A percentile compares a stretch with the other conserved stretches of the same genome.
Evolutionary conservation across 1,284 basidiomycete genomes (phyloP).

Genomic region (Puccinia polysora): DNA sequence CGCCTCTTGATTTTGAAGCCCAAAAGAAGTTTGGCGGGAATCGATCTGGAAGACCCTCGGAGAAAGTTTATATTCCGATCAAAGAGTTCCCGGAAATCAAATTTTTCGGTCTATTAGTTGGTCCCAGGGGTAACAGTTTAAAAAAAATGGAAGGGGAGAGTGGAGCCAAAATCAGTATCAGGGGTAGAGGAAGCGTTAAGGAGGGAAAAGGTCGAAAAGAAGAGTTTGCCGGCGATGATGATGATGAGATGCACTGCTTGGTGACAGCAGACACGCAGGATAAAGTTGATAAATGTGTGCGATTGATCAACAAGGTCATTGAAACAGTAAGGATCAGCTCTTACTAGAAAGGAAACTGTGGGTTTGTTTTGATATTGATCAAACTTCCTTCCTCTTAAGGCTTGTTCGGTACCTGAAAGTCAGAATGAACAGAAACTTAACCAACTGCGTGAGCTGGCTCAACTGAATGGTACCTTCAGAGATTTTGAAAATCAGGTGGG

Average conservation of each 20-base stretch:
- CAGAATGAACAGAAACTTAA: slow-evolving; percentile 99
- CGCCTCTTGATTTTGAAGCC: slow-evolving; percentile 84
- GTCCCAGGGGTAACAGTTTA: slow-evolving; percentile 94
- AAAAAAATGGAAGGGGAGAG: slow-evolving; percentile 99
- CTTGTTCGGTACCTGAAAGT: slow-evolving; percentile 95
- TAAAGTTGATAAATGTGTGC: slow-evolving; percentile 84
- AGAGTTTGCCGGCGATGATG: slow-evolving; percentile 70
- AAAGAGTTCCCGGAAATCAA: slow-evolving; percentile 99
- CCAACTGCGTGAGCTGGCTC: slow-evolving; percentile 94
- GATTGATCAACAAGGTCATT: slow-evolving; percentile 93
- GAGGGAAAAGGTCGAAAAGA: slow-evolving; percentile 93
- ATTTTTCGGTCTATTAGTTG: slow-evolving; percentile 96
- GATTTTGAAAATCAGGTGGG: slow-evolving; percentile 99
- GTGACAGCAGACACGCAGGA: slow-evolving; percentile 88
- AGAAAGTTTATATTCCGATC: slow-evolving; percentile 98
- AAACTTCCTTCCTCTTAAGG: slow-evolving; percentile 57
- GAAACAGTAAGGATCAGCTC: slow-evolving; percentile 73
- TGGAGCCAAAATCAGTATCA: slow-evolving; percentile 96
- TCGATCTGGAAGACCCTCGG: slow-evolving; percentile 79
- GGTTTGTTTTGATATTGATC: slow-evolving; percentile 8
- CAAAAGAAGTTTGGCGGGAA: slow-evolving; percentile 64
- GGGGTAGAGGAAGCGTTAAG: slow-evolving; percentile 97
- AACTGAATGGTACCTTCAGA: slow-evolving; percentile 94
- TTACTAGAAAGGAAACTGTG: neutral
- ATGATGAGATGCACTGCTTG: slow-evolving; percentile 97